Evolutionary conservation across 106 monocot genomes (phyloP).

Genomic region (Narthecium ossifragum): DNA sequence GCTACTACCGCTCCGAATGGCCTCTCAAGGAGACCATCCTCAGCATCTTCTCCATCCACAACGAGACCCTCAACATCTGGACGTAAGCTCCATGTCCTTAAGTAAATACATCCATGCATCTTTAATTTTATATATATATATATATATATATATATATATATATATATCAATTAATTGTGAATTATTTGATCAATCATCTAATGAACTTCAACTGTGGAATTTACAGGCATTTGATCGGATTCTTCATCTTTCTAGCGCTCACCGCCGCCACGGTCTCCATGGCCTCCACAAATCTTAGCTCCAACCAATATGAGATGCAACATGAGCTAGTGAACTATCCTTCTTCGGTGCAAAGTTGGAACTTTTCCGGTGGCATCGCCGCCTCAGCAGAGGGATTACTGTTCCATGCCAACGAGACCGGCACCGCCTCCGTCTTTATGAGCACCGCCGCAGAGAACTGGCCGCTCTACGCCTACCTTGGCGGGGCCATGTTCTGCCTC

Average conservation of each 20-base stretch:
- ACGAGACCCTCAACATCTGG: slow-evolving; percentile 52
- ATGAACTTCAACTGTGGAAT: neutral
- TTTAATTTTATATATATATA: neutral
- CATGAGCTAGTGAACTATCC: too few relatives aligned
- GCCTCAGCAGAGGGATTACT: neutral
- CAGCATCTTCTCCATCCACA: slow-evolving; percentile 60
- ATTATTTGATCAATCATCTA: too few relatives aligned
- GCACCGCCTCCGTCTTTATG: neutral
- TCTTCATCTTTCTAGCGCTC: slow-evolving; percentile 64
- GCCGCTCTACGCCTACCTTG: slow-evolving; percentile 71
- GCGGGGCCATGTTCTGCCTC: slow-evolving; percentile 73
- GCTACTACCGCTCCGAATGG: slow-evolving; percentile 42
- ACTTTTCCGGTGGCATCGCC: neutral
- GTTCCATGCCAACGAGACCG: neutral
- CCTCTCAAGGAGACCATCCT: slow-evolving; percentile 43
- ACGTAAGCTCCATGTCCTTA: slow-evolving; percentile 17
- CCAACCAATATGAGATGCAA: too few relatives aligned
- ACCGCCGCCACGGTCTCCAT: slow-evolving; percentile 22
- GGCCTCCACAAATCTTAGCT: slow-evolving; percentile 5
- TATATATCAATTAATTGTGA: too few relatives aligned
- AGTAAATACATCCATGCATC: neutral
- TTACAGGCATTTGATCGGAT: slow-evolving; percentile 85
- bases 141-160: neutral
- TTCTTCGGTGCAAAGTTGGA: neutral
- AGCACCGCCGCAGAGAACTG: slow-evolving; percentile 3